phyloP scores from a whole-genome alignment of 495 filamentous ascomycete genomes.

The Podospora fimiseda region DNA sequence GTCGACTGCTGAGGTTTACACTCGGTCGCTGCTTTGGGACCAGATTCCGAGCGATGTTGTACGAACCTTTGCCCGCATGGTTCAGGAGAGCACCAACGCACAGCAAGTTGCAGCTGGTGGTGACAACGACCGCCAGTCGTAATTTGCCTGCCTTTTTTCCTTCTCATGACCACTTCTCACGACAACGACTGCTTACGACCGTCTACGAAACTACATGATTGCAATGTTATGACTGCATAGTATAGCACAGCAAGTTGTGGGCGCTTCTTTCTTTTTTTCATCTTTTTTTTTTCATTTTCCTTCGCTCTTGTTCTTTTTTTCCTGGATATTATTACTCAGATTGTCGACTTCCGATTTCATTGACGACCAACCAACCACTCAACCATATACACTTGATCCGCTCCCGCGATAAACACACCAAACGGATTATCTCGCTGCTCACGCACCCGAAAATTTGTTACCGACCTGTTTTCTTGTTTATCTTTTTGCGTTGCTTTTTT shows the following conservation, averaged over 20 bases:
- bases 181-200: constrained; percentile 10
- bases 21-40: constrained; percentile 88
- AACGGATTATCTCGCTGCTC: constrained; percentile 30
- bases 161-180: constrained; percentile 10
- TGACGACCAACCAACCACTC: background rate
- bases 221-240: constrained; percentile 5
- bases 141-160: constrained; percentile 22
- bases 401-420: constrained; percentile 34
- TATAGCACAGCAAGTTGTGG: constrained; percentile 10
- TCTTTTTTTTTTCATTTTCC: constrained; percentile 25
- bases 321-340: background rate
- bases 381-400: constrained; percentile 29
- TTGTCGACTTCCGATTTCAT: constrained; percentile 13
- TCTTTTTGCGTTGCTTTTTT: constrained; percentile 13
- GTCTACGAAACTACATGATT: constrained; percentile 9
- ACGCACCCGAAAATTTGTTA: constrained; percentile 30
- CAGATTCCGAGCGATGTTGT: constrained; percentile 88
- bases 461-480: constrained; percentile 14
- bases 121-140: constrained; percentile 35
- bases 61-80: constrained; percentile 84
- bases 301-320: constrained; percentile 8
- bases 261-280: constrained; percentile 5
- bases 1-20: constrained; percentile 80
- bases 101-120: constrained; percentile 14
- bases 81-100: constrained; percentile 50